A percentile compares a stretch with the other conserved stretches of the same genome.
phyloP scores from a whole-genome alignment of 2,329 filamentous ascomycete genomes.

The Trichoderma cornu-damae region DNA sequence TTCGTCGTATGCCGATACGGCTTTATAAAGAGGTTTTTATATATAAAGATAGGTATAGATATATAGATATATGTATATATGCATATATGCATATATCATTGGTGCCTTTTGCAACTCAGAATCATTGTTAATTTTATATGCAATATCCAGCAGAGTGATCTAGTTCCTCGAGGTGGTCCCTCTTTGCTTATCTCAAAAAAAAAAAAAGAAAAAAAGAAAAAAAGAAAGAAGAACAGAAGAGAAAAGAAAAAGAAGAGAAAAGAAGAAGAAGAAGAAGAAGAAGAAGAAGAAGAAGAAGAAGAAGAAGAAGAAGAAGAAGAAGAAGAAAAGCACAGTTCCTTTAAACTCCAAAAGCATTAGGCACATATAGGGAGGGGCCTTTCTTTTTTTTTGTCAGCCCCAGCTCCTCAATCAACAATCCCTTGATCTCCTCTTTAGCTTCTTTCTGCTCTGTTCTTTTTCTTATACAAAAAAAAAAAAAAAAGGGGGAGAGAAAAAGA shows the following conservation, averaged over 20 bases:
- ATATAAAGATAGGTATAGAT: too few relatives aligned
- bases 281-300: too few relatives aligned
- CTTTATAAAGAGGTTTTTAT: too few relatives aligned
- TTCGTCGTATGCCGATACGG: neutral
- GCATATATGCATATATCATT: too few relatives aligned
- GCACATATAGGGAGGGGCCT: slow-evolving; percentile 4
- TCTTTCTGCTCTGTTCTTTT: neutral
- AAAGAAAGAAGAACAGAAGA: too few relatives aligned
- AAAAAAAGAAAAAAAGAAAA: neutral
- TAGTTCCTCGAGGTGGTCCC: slow-evolving; percentile 4
- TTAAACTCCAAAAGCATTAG: slow-evolving; percentile 16
- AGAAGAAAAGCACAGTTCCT: neutral
- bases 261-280: too few relatives aligned
- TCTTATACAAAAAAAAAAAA: slow-evolving; percentile 9
- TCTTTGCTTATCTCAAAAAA: neutral
- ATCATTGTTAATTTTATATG: slow-evolving; percentile 8
- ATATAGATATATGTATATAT: too few relatives aligned
- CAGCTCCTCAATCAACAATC: slow-evolving; percentile 3
- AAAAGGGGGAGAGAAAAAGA: neutral
- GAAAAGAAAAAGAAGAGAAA: too few relatives aligned
- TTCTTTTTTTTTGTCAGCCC: neutral
- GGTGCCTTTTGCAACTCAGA: neutral
- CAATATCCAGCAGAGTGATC: slow-evolving; percentile 18
- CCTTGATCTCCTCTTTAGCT: neutral
- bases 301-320: too few relatives aligned